Percentiles rank a stretch among this genome's conserved stretches.
phyloP scores from a whole-genome alignment of 805 yeast species.

The Starmerella ratchasimensis region DNA sequence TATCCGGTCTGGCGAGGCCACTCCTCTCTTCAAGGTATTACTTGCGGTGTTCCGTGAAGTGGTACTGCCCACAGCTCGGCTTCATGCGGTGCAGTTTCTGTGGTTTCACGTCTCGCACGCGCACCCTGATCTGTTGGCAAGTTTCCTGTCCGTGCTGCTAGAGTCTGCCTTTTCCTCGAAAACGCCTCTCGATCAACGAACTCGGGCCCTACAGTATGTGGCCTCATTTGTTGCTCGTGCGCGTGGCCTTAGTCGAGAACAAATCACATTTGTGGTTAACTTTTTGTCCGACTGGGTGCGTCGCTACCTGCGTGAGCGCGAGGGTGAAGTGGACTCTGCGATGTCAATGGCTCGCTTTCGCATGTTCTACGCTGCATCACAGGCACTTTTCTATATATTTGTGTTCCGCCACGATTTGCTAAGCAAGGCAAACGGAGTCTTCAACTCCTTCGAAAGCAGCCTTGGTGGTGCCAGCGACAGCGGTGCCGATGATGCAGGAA shows the following conservation, averaged over 20 bases:
- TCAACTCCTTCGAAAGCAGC: slow-evolving; percentile 1
- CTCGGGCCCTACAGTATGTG: slow-evolving; percentile 83
- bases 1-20: slow-evolving; percentile 48
- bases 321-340: slow-evolving; percentile 55
- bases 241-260: slow-evolving; percentile 50
- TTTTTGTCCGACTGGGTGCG: slow-evolving; percentile 75
- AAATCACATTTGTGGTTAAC: slow-evolving; percentile 68
- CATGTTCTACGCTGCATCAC: slow-evolving; percentile 80
- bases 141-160: slow-evolving; percentile 64
- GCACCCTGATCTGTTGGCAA: slow-evolving; percentile 70
- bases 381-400: slow-evolving; percentile 77
- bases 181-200: slow-evolving; percentile 58
- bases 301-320: slow-evolving; percentile 70
- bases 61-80: slow-evolving; percentile 80
- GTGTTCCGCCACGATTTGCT: slow-evolving; percentile 69
- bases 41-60: slow-evolving; percentile 67
- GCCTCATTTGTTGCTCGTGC: slow-evolving; percentile 87
- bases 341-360: slow-evolving; percentile 86
- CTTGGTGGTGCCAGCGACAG: background rate
- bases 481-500: background rate
- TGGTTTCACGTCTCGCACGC: slow-evolving; percentile 71
- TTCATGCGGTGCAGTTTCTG: slow-evolving; percentile 74
- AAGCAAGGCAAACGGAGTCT: slow-evolving; percentile 24
- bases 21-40: slow-evolving; percentile 56
- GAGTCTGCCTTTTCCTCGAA: slow-evolving; percentile 65